A percentile compares a stretch with the other conserved stretches of the same genome.
Evolutionary conservation across 345 rosid genomes (phyloP).

Genomic region (Salix brachista): DNA sequence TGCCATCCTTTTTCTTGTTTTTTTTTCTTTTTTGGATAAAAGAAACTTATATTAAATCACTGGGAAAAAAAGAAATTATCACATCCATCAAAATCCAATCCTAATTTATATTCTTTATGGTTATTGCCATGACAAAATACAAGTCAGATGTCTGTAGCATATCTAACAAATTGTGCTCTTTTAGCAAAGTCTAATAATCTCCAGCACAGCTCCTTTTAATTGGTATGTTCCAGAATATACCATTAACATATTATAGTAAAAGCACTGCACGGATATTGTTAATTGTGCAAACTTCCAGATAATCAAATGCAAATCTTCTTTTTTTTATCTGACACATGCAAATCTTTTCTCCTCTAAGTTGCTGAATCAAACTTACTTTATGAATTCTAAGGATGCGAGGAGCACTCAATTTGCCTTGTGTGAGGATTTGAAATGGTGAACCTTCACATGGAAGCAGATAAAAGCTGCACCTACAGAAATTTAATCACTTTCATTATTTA

Average conservation of each 20-base stretch:
- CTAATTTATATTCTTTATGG: too few species aligned
- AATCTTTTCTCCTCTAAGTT: background rate
- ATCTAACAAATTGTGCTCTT: background rate
- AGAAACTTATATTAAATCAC: too few species aligned
- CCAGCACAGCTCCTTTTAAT: background rate
- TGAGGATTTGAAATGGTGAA: slow-evolving; percentile 69
- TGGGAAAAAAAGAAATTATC: too few species aligned
- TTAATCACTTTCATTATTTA: background rate
- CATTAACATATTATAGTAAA: too few species aligned
- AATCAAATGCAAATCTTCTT: background rate
- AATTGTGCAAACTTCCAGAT: background rate
- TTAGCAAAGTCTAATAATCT: background rate
- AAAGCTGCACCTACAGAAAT: slow-evolving; percentile 82
- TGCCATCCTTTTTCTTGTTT: too few species aligned
- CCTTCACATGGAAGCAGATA: slow-evolving; percentile 94
- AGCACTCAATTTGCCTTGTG: slow-evolving; percentile 97
- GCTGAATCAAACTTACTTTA: slow-evolving; percentile 53
- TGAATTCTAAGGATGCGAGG: slow-evolving; percentile 97
- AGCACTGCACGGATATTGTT: background rate
- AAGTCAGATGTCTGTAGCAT: too few species aligned
- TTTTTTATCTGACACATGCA: background rate
- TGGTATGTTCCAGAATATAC: too few species aligned
- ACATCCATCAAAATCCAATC: too few species aligned
- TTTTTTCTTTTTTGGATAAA: too few species aligned
- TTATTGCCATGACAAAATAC: too few species aligned